Evolutionary conservation across 345 rosid species (phyloP), one percentile per base, ranked within the genome.

Genomic region (Eucalyptus polyanthemos): DNA sequence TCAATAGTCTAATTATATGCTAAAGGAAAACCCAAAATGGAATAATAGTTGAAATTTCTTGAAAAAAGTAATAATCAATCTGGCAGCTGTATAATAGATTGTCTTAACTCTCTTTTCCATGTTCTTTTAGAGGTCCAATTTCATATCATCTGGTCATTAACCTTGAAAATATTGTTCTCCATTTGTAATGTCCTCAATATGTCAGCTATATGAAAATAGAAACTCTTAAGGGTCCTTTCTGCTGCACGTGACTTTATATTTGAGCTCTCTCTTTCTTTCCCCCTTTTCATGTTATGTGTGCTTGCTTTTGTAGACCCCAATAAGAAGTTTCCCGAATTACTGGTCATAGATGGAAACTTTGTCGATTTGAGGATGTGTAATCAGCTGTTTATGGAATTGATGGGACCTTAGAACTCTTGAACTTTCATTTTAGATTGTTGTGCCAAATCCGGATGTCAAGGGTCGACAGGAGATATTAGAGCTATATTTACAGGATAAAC

Each of bases 391-490:
- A 88, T 80, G 51, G 14, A 34, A n/a, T 22, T 80, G 14, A 72
- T 50, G 27, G 42, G 29, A 76, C 85, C 85, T 40, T 37, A 76
- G 21, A 76, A 21, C 85, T 40, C 8, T 10, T 76, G 27, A 11
- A 37, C 85, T 65, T 67, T 45, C 9, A 58, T 86, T 93, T 86
- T 92, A 98, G 99, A 98, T 98, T 93, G 97, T 95, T 22, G 99
- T 98, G 88, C 97, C 98, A 60, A 97, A 94, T 93, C 99, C 99
- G 85, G 99, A 98, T 92, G 97, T 95, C 37, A 94, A 94, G 89
- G 98, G 99, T 72, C 97, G 99, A 88, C 97, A 97, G 92, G 99
- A 98, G 94, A 98, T 98, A 92, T 95, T 98, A 93, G 98, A 98
- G 92, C 97, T 98, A 60, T 98, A 98, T 92, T 94, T 98, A 86